Base-by-base conservation (phyloP, 2,329 filamentous ascomycete species). In the Exophiala mesophila region DNA sequence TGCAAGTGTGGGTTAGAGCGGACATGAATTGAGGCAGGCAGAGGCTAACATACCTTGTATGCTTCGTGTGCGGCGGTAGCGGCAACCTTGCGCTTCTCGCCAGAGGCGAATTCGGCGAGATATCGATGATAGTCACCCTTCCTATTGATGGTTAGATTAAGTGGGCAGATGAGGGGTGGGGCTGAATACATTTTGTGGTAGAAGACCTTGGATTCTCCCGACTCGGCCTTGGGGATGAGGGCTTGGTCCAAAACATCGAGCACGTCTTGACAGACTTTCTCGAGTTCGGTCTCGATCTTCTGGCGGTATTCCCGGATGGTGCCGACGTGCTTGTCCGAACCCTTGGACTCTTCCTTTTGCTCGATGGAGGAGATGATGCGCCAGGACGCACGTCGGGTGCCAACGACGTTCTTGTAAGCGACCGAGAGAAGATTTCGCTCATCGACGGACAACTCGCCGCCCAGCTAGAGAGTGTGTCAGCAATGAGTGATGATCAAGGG, bases 301-400 rank as follows among this genome's bases (percentile, higher is more conserved):
- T 88, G 82, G 65, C 90, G 90, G 79, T 97, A 97, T 54, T 95
- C 88, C 68, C 86, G 85, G 75, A 97, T 97, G 71, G 86, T 88
- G 60, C 74, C 68, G 63, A 96, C 88, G 71, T 97, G 90, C 78
- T 92, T 90, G 64, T 94, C 88, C 57, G 85, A 88, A 66, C 90
- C 90, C 82, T 96, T 97, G 67, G 88, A 92, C 76, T 97, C 90
- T 78, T 97, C 90, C 83, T 97, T 97, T 74, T 97, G 90, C 78
- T 97, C 90, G 72, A 98, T 97, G 67, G 92, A 97, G 67, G 89
- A 94, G 74, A 98, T 94, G 73, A 98, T 97, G 74, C 90, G 83
- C 90, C 90, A 98, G 62, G 88, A 96, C 66, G 90, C 90, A 82
- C 92, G 90, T 71, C 90, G 85, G 66, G 92, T 94, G 63, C 92